phyloP scores from a whole-genome alignment of 768 basidiomycete genomes.

The Podaxis pistillaris region DNA sequence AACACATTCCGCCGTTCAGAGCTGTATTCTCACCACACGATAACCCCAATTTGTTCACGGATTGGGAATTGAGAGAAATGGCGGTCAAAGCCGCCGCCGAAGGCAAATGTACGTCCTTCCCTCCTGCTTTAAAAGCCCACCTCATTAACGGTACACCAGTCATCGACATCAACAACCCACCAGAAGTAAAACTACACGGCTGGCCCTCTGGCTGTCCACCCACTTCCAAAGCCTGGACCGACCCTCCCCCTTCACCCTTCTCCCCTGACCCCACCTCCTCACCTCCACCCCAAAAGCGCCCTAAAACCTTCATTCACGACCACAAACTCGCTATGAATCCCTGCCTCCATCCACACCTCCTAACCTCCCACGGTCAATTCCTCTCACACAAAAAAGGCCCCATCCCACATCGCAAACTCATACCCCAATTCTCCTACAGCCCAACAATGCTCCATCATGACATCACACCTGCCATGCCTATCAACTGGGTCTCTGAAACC shows the following conservation, averaged over 20 bases:
- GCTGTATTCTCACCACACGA: constrained; percentile 54
- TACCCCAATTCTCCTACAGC: constrained; percentile 53
- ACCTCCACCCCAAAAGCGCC: constrained; percentile 12
- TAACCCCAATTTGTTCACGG: constrained; percentile 38
- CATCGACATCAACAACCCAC: constrained; percentile 32
- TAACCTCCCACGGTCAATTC: constrained; percentile 48
- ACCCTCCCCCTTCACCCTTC: constrained; percentile 19
- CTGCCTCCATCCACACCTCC: constrained; percentile 39
- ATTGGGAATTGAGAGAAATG: constrained; percentile 31
- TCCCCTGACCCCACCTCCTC: constrained; percentile 21
- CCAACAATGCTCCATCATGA: constrained; percentile 50
- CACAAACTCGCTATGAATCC: constrained; percentile 46
- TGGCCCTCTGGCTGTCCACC: constrained; percentile 39
- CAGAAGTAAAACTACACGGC: constrained; percentile 28
- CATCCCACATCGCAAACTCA: constrained; percentile 33
- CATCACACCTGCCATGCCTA: constrained; percentile 43
- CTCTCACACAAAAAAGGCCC: constrained; percentile 48
- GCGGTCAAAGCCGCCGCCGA: constrained; percentile 36
- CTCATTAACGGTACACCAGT: constrained; percentile 18
- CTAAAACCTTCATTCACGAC: constrained; percentile 45
- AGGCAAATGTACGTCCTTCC: constrained; percentile 32
- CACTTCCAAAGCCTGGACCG: constrained; percentile 28
- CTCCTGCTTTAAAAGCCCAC: neutral
- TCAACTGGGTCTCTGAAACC: constrained; percentile 42
- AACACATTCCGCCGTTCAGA: constrained; percentile 43